Evolutionary conservation across 805 yeast species (phyloP), one percentile per base, ranked within the genome.

Genomic region (Zygoascus flipseniorum): DNA sequence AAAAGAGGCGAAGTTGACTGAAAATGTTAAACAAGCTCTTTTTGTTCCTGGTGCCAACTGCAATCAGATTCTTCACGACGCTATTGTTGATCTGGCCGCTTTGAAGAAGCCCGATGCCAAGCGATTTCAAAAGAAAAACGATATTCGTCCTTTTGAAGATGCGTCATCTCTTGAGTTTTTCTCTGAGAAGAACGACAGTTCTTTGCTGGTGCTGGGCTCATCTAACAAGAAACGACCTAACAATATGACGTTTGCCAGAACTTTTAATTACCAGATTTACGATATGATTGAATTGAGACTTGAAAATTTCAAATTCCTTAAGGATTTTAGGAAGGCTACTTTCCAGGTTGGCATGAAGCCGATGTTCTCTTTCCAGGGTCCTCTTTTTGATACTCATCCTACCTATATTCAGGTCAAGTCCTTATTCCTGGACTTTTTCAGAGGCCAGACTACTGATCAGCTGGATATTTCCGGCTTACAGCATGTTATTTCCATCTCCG

Each of bases 391-490:
- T 60, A 76, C 83, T 11, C 89, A 92, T 65, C 96, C 97, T 31
- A 83, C 84, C 26, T 90, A 78, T 71, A 80, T 77, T 68, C 97
- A 90, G 57, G 66, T 89, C 58, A 92, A 92, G 72, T 89, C 97
- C 0, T 74, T 90, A 59, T 89, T 93, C 64, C 65, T 93, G 59
- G 99, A 93, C 70, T 85, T 93, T 68, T 93, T 84, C 77, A 78
- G 95, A 61, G 76, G 98, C 14, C 89, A 86, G 60, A 82, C 78
- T 52, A 82, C 89, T 23, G 84, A 81, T 54, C 73, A 85, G 63
- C 89, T 89, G 65, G 99, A 93, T 68, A 95, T 92, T 46, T 95
- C 97, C 1, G 97, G 97, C 48, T 76, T 93, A 60, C 98, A 93
- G 70, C 86, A 88, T 67, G 85, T 93, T 51, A 89, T 93, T 60